These are phyloP conservation scores for Sutorius eximius DNA, from an alignment of 1,284 basidiomycete genomes.

Conservation along the genomic window DNA sequence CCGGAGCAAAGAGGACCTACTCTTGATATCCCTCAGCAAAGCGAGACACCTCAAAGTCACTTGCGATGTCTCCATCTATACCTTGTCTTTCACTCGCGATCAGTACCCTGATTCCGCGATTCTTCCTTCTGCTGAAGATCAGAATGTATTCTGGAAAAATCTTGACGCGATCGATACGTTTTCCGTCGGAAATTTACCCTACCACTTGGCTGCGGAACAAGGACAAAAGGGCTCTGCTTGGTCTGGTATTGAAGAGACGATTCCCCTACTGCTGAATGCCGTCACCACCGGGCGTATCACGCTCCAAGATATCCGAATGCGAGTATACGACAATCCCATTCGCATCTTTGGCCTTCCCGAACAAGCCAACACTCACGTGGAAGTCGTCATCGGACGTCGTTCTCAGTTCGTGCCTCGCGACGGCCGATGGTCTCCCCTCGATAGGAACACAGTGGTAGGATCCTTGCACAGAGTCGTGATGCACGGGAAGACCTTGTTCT, in stretches of 20 bases:
- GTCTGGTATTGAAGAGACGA: constrained; percentile 86
- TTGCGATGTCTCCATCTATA: constrained; percentile 93
- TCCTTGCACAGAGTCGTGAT: constrained; percentile 90
- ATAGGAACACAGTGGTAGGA: constrained; percentile 66
- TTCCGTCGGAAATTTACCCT: constrained; percentile 86
- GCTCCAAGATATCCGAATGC: constrained; percentile 77
- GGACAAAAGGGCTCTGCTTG: constrained; percentile 66
- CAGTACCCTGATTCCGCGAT: constrained; percentile 67
- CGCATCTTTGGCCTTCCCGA: constrained; percentile 91
- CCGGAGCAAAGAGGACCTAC: constrained; percentile 83
- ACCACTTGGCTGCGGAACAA: constrained; percentile 70
- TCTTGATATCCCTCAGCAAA: constrained; percentile 93
- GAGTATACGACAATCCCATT: constrained; percentile 90
- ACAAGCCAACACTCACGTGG: constrained; percentile 85
- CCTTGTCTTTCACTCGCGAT: constrained; percentile 86
- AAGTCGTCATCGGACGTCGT: constrained; percentile 86
- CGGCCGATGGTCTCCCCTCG: constrained; percentile 84
- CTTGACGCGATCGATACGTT: constrained; percentile 88
- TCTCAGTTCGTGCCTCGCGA: constrained; percentile 54
- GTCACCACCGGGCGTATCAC: constrained; percentile 81
- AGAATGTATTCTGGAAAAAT: constrained; percentile 86
- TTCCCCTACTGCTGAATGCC: constrained; percentile 87
- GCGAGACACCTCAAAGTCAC: constrained; percentile 93
- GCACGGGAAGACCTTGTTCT: constrained; percentile 87
- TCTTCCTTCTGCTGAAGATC: constrained; percentile 80